Percentiles rank a stretch among this genome's conserved stretches.
phyloP scores from a whole-genome alignment of 495 filamentous ascomycete species.

The Clavariopsis aquatica region DNA sequence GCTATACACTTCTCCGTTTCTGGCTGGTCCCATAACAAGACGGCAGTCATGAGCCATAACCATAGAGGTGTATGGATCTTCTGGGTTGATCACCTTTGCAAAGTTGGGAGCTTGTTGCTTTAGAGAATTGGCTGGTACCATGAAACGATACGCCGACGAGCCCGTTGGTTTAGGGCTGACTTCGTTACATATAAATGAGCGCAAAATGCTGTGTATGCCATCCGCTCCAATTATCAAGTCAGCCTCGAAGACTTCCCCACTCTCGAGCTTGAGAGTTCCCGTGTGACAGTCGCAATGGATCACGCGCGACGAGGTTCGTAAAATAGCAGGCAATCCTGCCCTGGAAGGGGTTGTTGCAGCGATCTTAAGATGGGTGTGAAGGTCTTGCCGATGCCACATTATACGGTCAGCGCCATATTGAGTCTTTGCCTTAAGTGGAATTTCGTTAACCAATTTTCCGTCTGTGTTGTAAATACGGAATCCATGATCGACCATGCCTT shows the following conservation, averaged over 20 bases:
- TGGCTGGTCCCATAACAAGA: constrained; percentile 34
- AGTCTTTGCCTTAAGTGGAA: constrained; percentile 15
- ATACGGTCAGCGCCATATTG: constrained; percentile 29
- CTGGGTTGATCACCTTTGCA: constrained; percentile 7
- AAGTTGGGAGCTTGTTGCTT: constrained; percentile 7
- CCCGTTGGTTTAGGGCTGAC: constrained; percentile 26
- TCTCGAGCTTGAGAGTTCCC: constrained; percentile 17
- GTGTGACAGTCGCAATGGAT: constrained; percentile 9
- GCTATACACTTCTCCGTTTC: constrained; percentile 22
- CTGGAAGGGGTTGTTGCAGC: constrained; percentile 5
- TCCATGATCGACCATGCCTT: constrained; percentile 22
- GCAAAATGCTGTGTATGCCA: constrained; percentile 55
- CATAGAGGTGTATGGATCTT: constrained; percentile 30
- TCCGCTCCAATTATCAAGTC: constrained; percentile 63
- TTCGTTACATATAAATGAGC: constrained; percentile 48
- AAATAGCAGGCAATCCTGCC: constrained; percentile 11
- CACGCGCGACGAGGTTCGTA: constrained; percentile 11
- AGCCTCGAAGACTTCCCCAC: constrained; percentile 14
- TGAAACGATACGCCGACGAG: constrained; percentile 30
- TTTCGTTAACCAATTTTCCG: constrained; percentile 14
- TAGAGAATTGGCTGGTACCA: constrained; percentile 9
- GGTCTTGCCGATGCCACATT: constrained; percentile 30
- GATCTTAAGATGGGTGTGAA: constrained; percentile 21
- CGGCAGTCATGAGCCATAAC: constrained; percentile 32
- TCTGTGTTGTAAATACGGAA: constrained; percentile 31